Evolutionary conservation across 139 green algal genomes (phyloP), one percentile per base, ranked within the genome.

Genomic region (Eudorina sp.): DNA sequence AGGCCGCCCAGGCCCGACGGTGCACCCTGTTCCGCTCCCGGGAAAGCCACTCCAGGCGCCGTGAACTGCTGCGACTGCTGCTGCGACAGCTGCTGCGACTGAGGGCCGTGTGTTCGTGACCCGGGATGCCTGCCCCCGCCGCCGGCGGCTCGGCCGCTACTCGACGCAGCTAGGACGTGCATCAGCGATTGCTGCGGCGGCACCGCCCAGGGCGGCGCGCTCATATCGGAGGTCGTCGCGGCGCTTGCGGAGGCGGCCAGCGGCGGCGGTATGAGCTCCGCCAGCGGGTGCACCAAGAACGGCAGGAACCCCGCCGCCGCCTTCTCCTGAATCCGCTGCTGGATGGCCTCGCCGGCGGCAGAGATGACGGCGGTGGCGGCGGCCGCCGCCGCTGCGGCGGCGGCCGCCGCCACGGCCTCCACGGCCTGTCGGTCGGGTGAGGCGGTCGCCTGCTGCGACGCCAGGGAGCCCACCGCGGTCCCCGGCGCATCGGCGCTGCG

Each of bases 361-460:
- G 93, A 88, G 58, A 98, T 95, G 19, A 97, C 95, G 0, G 95
- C 94, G 0, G 93, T 94, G 0, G 94, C 94, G 3, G 94, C 94
- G 0, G 94, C 94, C 3, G 94, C 93, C 13, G 94, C 94, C 0
- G 94, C 94, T 2, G 94, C 94, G 0, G 94, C 91, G 0, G 94
- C 94, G 1, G 94, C 94, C 5, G 93, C 93, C 29, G 92, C 93
- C 0, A 97, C 94, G 0, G 94, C 93, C 38, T 95, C 91, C 27
- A 97, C 92, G 1, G 94, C 94, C 14, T 86, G 81, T 29, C 88
- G 89, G 40, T 93, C 92, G 3, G 92, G 40, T 80, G 69, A 29
- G 18, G 27, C n/a, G 4, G 40, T 9, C 36, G 18, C 40, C 13
- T 53, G 70, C 70, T 34, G 23, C 13, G 70, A 9, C 9, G 70